Evolutionary conservation across 345 rosid species (phyloP), one percentile per base, ranked within the genome.

Genomic region (Isatis tinctoria): DNA sequence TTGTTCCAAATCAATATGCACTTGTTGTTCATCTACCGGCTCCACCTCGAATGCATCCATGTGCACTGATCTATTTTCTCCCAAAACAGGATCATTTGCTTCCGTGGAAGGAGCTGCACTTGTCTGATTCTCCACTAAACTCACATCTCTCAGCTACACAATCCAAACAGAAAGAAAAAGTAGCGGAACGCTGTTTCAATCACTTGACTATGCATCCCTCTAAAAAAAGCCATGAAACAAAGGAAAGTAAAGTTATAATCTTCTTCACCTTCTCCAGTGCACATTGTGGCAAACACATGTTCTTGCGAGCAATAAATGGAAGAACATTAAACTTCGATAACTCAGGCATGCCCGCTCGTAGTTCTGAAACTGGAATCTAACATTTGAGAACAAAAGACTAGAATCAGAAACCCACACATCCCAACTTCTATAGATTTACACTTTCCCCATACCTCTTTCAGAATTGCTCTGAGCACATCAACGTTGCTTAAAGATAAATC

Each of bases 241-340:
- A 74, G 6, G 6, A 65, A 59, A 59, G 6, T 0, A 32, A 28
- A 32, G 28, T 9, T 17, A 2, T 4, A 70, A 63, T 51, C 32
- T 0, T 16, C 30, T 20, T 70, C 43, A 77, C 80, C 76, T 58
- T 77, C 61, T 77, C 80, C 12, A 77, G 49, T n/a, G 76, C 73
- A 41, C 63, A 65, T 10, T 48, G 76, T 22, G 70, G 77, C 62
- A 71, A 57, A 41, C 64, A 72, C 73, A 6, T 32, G 24, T 70
- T 77, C 77, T 77, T 77, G 73, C 72, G 69, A 65, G 80, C 73
- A 58, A 77, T 58, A 66, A 77, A 77, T 0, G 80, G 80, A 59
- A 72, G 44, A 32, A 72, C 69, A 22, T 77, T 72, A 32, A 77
- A 77, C 11, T 66, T 77, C 3, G 80, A 71, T 26, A 77, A 47